A percentile compares a stretch with the other conserved stretches of the same genome.
Conservation (phyloP, 352 stramenopile species). For the Phytophthora tentaculata region DNA sequence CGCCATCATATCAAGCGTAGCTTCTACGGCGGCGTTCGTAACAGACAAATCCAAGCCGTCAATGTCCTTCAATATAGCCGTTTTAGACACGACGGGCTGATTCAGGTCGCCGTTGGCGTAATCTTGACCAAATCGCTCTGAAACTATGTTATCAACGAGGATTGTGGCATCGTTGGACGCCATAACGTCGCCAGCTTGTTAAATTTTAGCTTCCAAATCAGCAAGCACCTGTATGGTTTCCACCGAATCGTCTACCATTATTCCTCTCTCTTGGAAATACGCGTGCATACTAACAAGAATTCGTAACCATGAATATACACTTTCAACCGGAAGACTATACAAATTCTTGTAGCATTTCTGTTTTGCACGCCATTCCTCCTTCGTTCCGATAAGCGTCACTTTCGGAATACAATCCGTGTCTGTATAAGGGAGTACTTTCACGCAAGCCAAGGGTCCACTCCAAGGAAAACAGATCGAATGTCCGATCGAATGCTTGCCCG, state of each 20-base stretch:
- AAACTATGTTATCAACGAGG: not conserved
- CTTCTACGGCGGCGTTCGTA: slow-evolving; percentile 3
- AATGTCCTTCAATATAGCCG: not conserved
- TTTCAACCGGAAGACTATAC: slow-evolving; percentile 7
- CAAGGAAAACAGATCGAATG: slow-evolving; percentile 17
- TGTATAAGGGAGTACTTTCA: not conserved
- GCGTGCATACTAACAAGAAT: slow-evolving; percentile 1
- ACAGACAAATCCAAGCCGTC: slow-evolving; percentile 1
- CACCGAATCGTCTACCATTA: slow-evolving; percentile 7
- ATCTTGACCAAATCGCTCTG: not conserved
- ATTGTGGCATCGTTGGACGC: not conserved
- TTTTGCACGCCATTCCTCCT: slow-evolving; percentile 1
- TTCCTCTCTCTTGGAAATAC: slow-evolving; percentile 3
- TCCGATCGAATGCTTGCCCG: slow-evolving; percentile 2
- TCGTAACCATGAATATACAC: slow-evolving; percentile 10
- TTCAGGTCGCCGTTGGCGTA: not conserved
- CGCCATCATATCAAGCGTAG: slow-evolving; percentile 1
- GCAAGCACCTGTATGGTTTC: no score
- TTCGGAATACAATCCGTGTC: not conserved
- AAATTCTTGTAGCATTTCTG: not conserved
- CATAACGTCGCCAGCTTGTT: not conserved
- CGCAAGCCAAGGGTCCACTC: not conserved
- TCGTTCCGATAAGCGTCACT: slow-evolving; percentile 8
- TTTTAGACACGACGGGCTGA: not conserved
- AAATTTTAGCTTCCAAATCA: no score